phyloP scores from a whole-genome alignment of 2,329 filamentous ascomycete genomes.

The Monilinia fructicola region DNA sequence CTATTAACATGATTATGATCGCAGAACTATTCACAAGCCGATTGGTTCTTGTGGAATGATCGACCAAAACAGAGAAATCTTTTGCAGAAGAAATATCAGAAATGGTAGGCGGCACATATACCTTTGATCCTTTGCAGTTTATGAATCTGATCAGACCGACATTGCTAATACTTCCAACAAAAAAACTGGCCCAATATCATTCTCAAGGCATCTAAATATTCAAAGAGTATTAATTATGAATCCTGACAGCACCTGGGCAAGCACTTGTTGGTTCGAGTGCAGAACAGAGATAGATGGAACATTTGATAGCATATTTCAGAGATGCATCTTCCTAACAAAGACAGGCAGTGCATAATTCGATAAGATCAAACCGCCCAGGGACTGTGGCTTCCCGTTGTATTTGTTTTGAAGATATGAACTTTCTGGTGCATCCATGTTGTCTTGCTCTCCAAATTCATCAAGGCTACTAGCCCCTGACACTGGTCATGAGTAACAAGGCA shows the following conservation, averaged over 20 bases:
- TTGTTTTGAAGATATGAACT: no score
- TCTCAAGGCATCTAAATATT: neutral
- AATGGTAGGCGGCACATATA: neutral
- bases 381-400: no score
- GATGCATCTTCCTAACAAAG: neutral
- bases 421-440: neutral
- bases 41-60: neutral
- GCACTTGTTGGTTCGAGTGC: neutral
- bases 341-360: neutral
- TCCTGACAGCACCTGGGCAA: no score
- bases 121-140: neutral
- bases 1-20: neutral
- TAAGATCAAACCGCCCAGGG: neutral
- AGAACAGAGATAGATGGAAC: neutral
- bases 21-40: neutral
- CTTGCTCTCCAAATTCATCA: neutral
- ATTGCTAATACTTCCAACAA: neutral
- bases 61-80: neutral
- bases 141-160: neutral
- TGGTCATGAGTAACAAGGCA: neutral
- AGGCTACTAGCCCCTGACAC: neutral
- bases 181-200: neutral
- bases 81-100: neutral
- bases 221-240: neutral
- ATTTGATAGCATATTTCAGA: neutral